Evolutionary conservation across 2,329 filamentous ascomycete species (phyloP), one percentile per base, ranked within the genome.

Genomic region (Beauveria sp.): DNA sequence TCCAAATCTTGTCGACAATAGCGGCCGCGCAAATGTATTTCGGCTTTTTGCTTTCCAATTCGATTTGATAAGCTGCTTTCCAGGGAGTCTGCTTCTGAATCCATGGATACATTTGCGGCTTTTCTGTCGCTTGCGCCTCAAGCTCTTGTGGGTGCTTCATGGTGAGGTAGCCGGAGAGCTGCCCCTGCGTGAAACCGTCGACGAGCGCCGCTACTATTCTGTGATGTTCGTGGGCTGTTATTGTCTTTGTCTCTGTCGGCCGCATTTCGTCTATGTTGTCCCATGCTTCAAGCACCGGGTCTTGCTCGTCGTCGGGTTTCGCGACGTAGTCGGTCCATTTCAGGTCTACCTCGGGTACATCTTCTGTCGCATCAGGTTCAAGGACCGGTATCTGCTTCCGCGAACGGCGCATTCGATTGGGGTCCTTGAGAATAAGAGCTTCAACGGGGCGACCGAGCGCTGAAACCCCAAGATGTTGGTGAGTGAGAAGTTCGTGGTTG

Each of bases 221-320:
- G 3, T 73, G 67, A 58, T 82, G 83, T 7, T 80, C 74, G 0
- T 67, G 70, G 40, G 70, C 66, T 1, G 72, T 67, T 5, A 85
- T 61, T 9, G 74, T 66, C 1, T 63, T 73, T 26, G 73, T 73
- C 6, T 75, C 72, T 1, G 60, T 62, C 1, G 82, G 83, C 43
- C 75, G 74, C 40, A 85, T 67, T 60, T 77, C 77, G 38, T 83
- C 72, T 20, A 86, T 78, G 62, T 81, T 79, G 3, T 70, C 67
- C 54, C 74, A 67, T 1, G 78, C 70, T 47, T 82, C 77, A 20
- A 74, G 47, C 16, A 56, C 69, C 2, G 64, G 56, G 10, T 67
- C 65, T 1, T 70, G 64, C 4, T 47, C 62, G 12, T 53, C 57
- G 16, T 49, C 28, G 1, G 58, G 22, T 47, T 45, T 40, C 24